These are phyloP conservation scores for Triangularia setosa DNA, from an alignment of 2,329 filamentous ascomycete species.

Conservation along the genomic window DNA sequence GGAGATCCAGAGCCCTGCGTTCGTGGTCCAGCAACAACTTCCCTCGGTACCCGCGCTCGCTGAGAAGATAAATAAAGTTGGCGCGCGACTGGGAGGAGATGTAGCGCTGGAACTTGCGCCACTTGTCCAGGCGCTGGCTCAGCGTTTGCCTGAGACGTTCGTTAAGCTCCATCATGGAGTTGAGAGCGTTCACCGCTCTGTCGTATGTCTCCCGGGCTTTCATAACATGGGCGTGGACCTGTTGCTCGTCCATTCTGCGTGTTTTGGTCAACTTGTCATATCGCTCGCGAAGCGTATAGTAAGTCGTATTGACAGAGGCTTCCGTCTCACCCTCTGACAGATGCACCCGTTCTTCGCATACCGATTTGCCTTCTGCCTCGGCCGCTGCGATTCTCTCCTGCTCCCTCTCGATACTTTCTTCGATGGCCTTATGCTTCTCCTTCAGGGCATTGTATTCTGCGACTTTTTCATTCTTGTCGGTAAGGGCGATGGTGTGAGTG, in stretches of 20 bases:
- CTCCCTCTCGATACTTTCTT: conserved; percentile 46
- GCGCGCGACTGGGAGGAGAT: conserved; percentile 84
- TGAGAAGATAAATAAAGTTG: conserved; percentile 83
- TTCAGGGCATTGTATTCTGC: conserved; percentile 5
- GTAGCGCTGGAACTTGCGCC: conserved; percentile 74
- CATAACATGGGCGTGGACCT: conserved; percentile 53
- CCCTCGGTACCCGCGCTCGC: conserved; percentile 84
- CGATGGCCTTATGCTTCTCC: conserved; percentile 40
- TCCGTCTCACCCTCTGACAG: conserved; percentile 63
- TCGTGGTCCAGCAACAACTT: conserved; percentile 74
- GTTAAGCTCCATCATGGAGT: conserved; percentile 41
- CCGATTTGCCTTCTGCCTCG: conserved; percentile 49
- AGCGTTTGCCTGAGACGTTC: conserved; percentile 56
- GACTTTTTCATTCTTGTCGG: conserved; percentile 37
- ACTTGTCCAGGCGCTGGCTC: conserved; percentile 66
- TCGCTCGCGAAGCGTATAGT: conserved; percentile 53
- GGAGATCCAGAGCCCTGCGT: conserved; percentile 69
- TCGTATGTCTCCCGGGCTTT: conserved; percentile 38
- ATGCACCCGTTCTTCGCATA: conserved; percentile 54
- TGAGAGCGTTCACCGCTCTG: conserved; percentile 41
- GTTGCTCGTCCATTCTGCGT: conserved; percentile 60
- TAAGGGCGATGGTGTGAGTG: conserved; percentile 50
- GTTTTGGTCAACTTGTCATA: conserved; percentile 53
- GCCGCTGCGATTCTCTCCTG: conserved; percentile 47
- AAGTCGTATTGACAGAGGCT: conserved; percentile 51